phyloP scores from a whole-genome alignment of 2,329 filamentous ascomycete species.

The Aspergillus neotritici region DNA sequence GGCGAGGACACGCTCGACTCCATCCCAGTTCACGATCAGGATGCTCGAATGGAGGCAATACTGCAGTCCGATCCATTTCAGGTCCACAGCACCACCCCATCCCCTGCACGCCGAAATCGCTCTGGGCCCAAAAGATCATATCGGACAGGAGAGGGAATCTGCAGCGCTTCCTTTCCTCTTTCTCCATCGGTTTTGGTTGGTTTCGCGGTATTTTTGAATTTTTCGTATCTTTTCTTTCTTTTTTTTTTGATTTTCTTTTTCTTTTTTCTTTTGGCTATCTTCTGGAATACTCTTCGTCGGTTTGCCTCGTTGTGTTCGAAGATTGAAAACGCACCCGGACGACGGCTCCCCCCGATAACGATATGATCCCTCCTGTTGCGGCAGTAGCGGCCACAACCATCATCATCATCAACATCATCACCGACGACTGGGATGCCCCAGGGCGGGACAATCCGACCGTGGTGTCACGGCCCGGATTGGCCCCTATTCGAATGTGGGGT shows the following conservation, averaged over 20 bases:
- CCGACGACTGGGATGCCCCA: conserved; percentile 1
- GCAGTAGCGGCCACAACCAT: conserved; percentile 6
- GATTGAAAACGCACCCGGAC: conserved; percentile 8
- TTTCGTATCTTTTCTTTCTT: neutral
- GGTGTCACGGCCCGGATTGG: too few relatives aligned
- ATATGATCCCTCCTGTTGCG: conserved; percentile 17
- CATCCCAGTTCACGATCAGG: too few relatives aligned
- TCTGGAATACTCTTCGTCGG: neutral
- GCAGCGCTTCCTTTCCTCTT: neutral
- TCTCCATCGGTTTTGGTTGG: too few relatives aligned
- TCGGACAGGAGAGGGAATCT: neutral
- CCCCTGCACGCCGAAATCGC: neutral
- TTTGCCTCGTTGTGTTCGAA: too few relatives aligned
- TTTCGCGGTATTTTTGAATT: too few relatives aligned
- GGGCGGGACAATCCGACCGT: neutral
- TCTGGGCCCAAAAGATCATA: neutral
- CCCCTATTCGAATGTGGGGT: conserved; percentile 16
- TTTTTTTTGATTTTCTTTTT: conserved; percentile 11
- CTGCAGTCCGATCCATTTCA: too few relatives aligned
- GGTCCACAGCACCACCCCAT: conserved; percentile 17
- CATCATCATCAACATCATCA: neutral
- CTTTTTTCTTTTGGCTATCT: conserved; percentile 6
- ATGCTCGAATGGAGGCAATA: too few relatives aligned
- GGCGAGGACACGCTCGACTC: too few relatives aligned
- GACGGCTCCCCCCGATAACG: conserved; percentile 19